Evolutionary conservation across 2,329 filamentous ascomycete species (phyloP), one percentile per base, ranked within the genome.

Genomic region (Coniochaeta sp.): DNA sequence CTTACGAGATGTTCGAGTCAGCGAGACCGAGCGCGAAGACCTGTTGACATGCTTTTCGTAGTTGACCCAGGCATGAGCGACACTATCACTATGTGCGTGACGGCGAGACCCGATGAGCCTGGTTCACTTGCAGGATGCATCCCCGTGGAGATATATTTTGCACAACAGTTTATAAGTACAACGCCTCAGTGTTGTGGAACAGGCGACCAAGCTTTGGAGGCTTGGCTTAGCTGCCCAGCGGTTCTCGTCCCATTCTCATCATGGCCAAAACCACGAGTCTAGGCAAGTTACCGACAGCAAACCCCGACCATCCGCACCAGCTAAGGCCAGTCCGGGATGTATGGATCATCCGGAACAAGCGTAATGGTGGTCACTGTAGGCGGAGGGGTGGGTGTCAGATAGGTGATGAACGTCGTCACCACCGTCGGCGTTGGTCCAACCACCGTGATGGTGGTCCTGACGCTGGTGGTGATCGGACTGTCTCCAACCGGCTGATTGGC

Each of bases 401-500:
- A 58, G 0, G 60, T 62, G 47, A 61, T 57, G 22, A 33, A 49
- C 1, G 60, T 62, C 1, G 58, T 56, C n/a, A 62, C 56, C 4
- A 57, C 51, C 2, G 57, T 61, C n/a, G 60, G 59, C 2, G 47
- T 51, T 13, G 56, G 55, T 13, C 54, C 57, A 14, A 52, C 55
- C 16, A 58, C 53, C 27, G 52, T 60, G 55, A 61, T 51, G 20
- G 56, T 49, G 6, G 60, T 42, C 20, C 56, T 60, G 22, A 60
- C 27, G 3, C 55, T 60, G 28, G 52, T 35, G 16, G 53, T 57
- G n/a, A 53, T 54, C 40, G 16, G 38, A 26, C 28, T 32, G 38
- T 31, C 20, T n/a, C 24, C 20, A 7, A 16, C 27, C 27, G 13
- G 3, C 28, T 54, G 35, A 50, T 38, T 32, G 22, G 8, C 20